Evolutionary conservation across 2,329 filamentous ascomycete genomes (phyloP), one percentile per base, ranked within the genome.

Genomic region (Pestalotiopsis sp.): DNA sequence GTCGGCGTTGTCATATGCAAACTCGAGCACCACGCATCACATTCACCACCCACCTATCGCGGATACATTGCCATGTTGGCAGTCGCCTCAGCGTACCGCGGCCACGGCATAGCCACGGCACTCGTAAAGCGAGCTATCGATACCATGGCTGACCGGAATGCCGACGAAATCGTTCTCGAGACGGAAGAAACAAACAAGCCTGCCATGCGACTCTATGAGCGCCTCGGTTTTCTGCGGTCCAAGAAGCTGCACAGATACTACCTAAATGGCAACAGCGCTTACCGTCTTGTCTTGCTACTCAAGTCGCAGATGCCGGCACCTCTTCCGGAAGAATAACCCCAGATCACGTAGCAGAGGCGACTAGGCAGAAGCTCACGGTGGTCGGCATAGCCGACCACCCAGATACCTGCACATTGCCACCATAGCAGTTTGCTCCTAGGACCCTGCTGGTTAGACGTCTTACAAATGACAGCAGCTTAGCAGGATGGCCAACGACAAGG

Each of bases 21-120:
- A 80, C 89, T 99, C 69, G 96, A 99, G 79, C 88, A 90, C 27
- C 96, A 99, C 82, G 89, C 93, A 25, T 93, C 92, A 5, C 94
- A 95, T 72, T 95, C 94, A 1, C 84, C 88, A 0, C 83, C 88
- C 2, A 91, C 90, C 0, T 86, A 94, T 72, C 90, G 96, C 71
- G 96, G 96, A 68, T 99, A 99, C 82, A 98, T 99, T 74, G 96
- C 96, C 77, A 99, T 99, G 96, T 87, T 99, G 57, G 96, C 96
- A n/a, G 95, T 97, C 4, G 89, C 91, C 58, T 90, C 93, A 52
- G 84, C 90, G 31, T 92, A 93, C 76, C 91, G 96, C 25, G 94
- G 95, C 5, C 89, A 91, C 72, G 95, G 96, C 1, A 94, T 99
- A 69, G 96, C 93, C 1, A 97, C 94, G 0, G 90, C 91, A 56